Conservation (phyloP, 2,329 filamentous ascomycete genomes). For the Oidium heveae region DNA sequence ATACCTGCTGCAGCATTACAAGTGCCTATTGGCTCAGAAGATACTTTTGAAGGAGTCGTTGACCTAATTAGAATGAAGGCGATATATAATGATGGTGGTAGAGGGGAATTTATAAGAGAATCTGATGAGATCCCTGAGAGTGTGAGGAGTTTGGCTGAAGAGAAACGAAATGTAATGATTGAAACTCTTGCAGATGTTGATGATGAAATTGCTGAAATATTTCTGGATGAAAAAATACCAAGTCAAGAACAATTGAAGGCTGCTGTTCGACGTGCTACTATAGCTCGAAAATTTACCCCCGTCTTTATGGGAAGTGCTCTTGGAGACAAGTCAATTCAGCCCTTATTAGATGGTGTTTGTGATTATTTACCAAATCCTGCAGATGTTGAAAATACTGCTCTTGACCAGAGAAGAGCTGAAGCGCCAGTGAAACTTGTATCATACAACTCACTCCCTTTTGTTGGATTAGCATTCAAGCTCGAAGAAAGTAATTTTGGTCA, state of each 20-base stretch:
- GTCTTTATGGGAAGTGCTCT: conserved; percentile 93
- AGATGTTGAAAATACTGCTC: conserved; percentile 68
- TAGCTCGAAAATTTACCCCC: conserved; percentile 68
- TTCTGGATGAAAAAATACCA: conserved; percentile 66
- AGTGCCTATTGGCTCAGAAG: conserved; percentile 78
- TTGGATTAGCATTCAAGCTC: conserved; percentile 91
- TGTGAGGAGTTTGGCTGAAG: conserved; percentile 46
- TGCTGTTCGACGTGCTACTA: conserved; percentile 79
- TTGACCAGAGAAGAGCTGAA: conserved; percentile 61
- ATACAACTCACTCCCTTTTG: conserved; percentile 82
- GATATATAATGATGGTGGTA: conserved; percentile 70
- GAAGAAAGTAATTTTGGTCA: conserved; percentile 98
- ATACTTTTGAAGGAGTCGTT: conserved; percentile 76
- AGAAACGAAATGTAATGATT: conserved; percentile 67
- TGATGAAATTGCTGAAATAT: conserved; percentile 89
- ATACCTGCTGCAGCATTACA: conserved; percentile 82
- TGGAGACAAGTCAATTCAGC: conserved; percentile 83
- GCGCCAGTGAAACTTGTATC: conserved; percentile 66
- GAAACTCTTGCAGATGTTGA: conserved; percentile 94
- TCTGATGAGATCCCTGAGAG: conserved; percentile 66
- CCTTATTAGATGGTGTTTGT: conserved; percentile 88
- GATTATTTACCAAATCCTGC: conserved; percentile 86
- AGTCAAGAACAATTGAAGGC: conserved; percentile 65
- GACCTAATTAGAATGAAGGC: conserved; percentile 82
- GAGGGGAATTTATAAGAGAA: conserved; percentile 52